These are phyloP conservation scores for Boletus rufocinnamomeus DNA, from an alignment of 768 basidiomycete genomes.

Conservation along the genomic window DNA sequence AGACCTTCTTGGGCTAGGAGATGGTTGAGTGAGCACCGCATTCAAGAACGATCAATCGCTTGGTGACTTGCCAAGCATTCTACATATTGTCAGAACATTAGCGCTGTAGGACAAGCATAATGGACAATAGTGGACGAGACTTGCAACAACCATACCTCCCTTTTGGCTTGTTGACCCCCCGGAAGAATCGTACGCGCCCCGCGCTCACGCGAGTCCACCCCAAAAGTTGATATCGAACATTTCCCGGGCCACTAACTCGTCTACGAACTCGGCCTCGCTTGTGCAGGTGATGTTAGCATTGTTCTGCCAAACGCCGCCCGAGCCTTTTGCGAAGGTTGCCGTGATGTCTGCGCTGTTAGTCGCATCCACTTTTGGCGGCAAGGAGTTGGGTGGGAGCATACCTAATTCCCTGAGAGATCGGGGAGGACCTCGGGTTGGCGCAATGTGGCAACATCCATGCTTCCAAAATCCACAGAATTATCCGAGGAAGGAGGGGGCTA, in stretches of 20 bases:
- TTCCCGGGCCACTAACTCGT: neutral
- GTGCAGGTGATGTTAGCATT: neutral
- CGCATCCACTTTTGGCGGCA: neutral
- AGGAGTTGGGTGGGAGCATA: neutral
- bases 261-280: neutral
- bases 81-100: neutral
- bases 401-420: neutral
- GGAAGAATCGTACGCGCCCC: neutral
- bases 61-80: neutral
- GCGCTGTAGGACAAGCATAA: neutral
- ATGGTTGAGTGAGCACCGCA: neutral
- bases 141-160: neutral
- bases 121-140: neutral
- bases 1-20: neutral
- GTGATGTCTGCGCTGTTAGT: neutral
- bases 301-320: neutral
- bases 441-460: slow-evolving; percentile 41
- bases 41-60: neutral
- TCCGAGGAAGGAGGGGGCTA: neutral
- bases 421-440: slow-evolving; percentile 37
- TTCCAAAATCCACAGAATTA: slow-evolving; percentile 20
- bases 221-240: neutral
- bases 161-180: neutral
- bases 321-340: neutral
- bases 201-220: neutral